Conservation (phyloP, 805 yeast species). For the Candida odintsovae region DNA sequence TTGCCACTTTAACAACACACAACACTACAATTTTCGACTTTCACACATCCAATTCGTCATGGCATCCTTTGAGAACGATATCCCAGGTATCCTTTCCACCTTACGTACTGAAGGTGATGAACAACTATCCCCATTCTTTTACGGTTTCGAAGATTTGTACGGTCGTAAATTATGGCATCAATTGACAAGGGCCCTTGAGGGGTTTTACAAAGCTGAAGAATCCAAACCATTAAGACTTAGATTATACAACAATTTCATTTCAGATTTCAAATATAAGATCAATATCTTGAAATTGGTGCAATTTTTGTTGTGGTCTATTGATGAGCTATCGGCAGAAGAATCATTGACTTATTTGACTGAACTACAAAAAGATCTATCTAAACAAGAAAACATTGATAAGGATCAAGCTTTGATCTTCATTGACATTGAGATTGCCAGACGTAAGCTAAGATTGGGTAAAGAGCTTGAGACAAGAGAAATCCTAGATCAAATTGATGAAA, state of each 20-base stretch:
- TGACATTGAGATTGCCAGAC: slow-evolving; percentile 70
- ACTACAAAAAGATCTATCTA: slow-evolving; percentile 41
- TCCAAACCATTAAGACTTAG: slow-evolving; percentile 54
- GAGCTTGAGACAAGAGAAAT: slow-evolving; percentile 58
- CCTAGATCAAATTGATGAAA: slow-evolving; percentile 53
- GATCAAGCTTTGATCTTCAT: slow-evolving; percentile 54
- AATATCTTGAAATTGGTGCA: slow-evolving; percentile 76
- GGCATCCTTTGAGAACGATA: slow-evolving; percentile 10
- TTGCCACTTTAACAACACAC: not conserved
- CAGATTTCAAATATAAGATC: slow-evolving; percentile 60
- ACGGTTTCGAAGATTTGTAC: slow-evolving; percentile 74
- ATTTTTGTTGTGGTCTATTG: slow-evolving; percentile 55
- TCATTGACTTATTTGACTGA: slow-evolving; percentile 43
- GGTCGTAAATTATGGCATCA: slow-evolving; percentile 96
- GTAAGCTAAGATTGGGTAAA: slow-evolving; percentile 50
- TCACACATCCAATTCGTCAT: not conserved
- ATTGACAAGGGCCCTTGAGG: slow-evolving; percentile 61
- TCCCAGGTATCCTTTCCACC: slow-evolving; percentile 28
- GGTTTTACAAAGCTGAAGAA: slow-evolving; percentile 52
- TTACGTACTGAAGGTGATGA: slow-evolving; percentile 63
- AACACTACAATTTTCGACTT: not conserved
- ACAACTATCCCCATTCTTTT: slow-evolving; percentile 55
- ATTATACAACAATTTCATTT: slow-evolving; percentile 66
- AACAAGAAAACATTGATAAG: slow-evolving; percentile 32
- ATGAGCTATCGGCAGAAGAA: slow-evolving; percentile 38